phyloP scores from a whole-genome alignment of 2,329 filamentous ascomycete genomes.

The Cladophialophora chaetospira region DNA sequence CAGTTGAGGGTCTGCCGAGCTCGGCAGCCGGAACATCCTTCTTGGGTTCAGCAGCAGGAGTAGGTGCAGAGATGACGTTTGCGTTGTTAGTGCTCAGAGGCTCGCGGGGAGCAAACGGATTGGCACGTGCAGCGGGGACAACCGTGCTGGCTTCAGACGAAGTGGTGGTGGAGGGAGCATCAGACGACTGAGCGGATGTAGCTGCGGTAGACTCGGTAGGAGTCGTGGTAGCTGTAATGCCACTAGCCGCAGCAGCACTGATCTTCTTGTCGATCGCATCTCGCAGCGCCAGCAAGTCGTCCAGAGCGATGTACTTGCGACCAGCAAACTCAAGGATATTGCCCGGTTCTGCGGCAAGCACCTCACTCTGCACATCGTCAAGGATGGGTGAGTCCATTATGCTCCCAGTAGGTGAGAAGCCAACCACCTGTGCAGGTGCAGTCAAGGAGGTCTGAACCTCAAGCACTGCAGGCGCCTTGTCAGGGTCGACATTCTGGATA shows the following conservation, averaged over 20 bases:
- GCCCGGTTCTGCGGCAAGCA: constrained; percentile 4
- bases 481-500: background rate
- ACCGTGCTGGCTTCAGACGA: background rate
- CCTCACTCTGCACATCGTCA: constrained; percentile 7
- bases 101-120: constrained; percentile 23
- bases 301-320: constrained; percentile 12
- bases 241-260: background rate
- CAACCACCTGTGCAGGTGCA: background rate
- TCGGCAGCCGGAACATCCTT: background rate
- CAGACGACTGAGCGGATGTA: background rate
- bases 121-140: background rate
- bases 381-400: constrained; percentile 23
- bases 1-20: background rate
- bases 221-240: background rate
- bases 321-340: constrained; percentile 18
- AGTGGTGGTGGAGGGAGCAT: background rate
- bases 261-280: background rate
- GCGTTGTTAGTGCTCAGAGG: background rate
- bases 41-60: background rate
- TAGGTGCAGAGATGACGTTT: background rate
- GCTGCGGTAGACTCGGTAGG: background rate
- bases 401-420: constrained; percentile 3
- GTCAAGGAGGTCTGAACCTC: background rate
- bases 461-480: background rate
- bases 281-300: constrained; percentile 12